phyloP scores from a whole-genome alignment of 108 stramenopile species.

The Aurantiochytrium sp. region DNA sequence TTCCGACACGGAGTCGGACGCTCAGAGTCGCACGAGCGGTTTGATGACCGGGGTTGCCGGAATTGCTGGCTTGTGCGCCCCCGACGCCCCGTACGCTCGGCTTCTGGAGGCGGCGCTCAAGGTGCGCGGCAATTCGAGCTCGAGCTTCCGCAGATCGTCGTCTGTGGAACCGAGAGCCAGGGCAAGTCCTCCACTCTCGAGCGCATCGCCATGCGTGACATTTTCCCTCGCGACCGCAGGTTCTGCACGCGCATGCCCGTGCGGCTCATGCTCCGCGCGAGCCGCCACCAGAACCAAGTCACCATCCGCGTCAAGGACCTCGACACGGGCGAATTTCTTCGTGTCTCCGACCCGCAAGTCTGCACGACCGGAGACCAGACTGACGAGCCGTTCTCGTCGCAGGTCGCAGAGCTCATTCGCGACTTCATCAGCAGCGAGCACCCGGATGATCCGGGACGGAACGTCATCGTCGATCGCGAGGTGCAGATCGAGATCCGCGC shows the following conservation, averaged over 20 bases:
- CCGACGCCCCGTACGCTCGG: neutral
- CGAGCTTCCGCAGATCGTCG: neutral
- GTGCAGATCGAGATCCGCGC: neutral
- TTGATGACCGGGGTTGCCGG: neutral
- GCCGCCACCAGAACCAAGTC: conserved; percentile 9
- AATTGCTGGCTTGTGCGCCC: neutral
- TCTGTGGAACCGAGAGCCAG: neutral
- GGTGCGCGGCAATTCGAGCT: neutral
- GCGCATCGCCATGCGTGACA: conserved; percentile 21
- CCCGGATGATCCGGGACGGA: neutral
- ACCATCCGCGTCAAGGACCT: neutral
- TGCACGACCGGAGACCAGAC: neutral
- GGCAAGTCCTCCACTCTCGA: neutral
- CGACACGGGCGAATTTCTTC: neutral
- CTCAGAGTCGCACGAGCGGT: too few species aligned
- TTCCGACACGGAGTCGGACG: too few species aligned
- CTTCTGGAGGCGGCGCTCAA: neutral
- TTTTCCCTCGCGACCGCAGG: neutral
- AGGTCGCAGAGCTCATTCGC: neutral
- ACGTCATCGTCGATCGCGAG: neutral
- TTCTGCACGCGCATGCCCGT: conserved; percentile 17
- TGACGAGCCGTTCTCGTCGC: neutral
- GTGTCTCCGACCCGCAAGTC: neutral
- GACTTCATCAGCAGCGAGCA: neutral
- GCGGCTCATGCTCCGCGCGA: neutral